Evolutionary conservation across 257 asterid genomes (phyloP).

Genomic region (Solanum bukasovii): DNA sequence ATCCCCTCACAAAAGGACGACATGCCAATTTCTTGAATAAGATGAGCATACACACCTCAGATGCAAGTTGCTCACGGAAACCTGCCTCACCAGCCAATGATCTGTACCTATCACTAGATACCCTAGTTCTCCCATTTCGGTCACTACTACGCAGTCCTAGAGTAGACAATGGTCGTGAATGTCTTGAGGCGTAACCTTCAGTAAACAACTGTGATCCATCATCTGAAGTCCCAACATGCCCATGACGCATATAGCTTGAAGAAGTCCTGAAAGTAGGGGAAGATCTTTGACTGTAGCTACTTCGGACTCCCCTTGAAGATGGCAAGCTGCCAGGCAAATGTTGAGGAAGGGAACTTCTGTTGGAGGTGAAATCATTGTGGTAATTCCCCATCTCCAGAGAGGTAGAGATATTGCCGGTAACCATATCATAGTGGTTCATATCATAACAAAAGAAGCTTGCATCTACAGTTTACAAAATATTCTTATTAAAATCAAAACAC

Average conservation of each 20-base stretch:
- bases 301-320: slow-evolving; percentile 46
- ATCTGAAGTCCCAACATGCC: slow-evolving; percentile 30
- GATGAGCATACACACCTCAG: slow-evolving; percentile 35
- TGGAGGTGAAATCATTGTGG: slow-evolving; percentile 26
- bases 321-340: slow-evolving; percentile 24
- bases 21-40: background rate
- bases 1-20: background rate
- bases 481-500: slow-evolving; percentile 4
- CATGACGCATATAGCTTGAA: slow-evolving; percentile 39
- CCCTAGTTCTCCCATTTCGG: slow-evolving; percentile 36
- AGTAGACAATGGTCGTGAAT: slow-evolving; percentile 33
- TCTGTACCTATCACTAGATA: slow-evolving; percentile 37
- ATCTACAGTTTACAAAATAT: slow-evolving; percentile 30
- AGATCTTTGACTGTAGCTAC: slow-evolving; percentile 39
- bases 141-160: slow-evolving; percentile 29
- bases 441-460: slow-evolving; percentile 38
- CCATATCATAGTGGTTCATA: slow-evolving; percentile 23
- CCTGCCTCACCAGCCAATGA: slow-evolving; percentile 31
- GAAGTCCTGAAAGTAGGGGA: slow-evolving; percentile 41
- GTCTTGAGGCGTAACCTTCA: slow-evolving; percentile 38
- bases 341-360: slow-evolving; percentile 35
- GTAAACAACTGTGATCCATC: slow-evolving; percentile 38
- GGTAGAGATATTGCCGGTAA: slow-evolving; percentile 27
- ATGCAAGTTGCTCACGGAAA: slow-evolving; percentile 33
- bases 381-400: slow-evolving; percentile 35